Base-by-base conservation (phyloP, 129 eudicot species). In the Pseudognaphalium luteoalbum region DNA sequence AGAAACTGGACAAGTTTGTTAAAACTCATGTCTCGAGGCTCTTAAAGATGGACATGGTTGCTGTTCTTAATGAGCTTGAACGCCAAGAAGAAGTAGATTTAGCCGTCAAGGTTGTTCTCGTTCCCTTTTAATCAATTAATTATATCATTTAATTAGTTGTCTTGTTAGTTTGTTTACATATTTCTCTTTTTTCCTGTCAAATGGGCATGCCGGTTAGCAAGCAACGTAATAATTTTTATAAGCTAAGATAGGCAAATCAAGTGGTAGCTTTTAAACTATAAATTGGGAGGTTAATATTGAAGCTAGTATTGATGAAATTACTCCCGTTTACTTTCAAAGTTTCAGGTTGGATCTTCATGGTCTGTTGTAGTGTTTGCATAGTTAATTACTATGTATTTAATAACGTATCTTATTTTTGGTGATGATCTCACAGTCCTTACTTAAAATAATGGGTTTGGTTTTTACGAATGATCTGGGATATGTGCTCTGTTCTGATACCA, bases 61-160 rank as follows among this genome's bases (percentile, higher is more conserved):
- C 96, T 68, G 98, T 88, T 51, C 92, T 93, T 17, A 81, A 60
- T 15, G 98, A 93, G 70, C 97, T 93, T 67, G 96, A 93, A 74
- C 92, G 97, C 60, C 98, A 93, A 77, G 87, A 88, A 57, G 96
- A 93, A 85, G 91, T 85, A 42, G 34, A 89, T 69, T 87, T 93
- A 42, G 97, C 98, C 9, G 83, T 88, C 61, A 93, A 93, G 98
- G 98, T 93, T 56, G 65, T 78, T 33, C 65, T 66, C 79, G 68
- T 57, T 22, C 34, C 50, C 62, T 20, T 39, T 44, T 64, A 12
- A 20, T 64, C 64, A 16, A n/a, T 8, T 39, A 50, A 30, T 35
- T 28, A 2, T 39, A 72, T 64, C 73, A 34, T 15, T 10, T 41
- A 65, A n/a, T 9, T 54, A 66, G 6, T 34, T 37, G 25, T 52